Conservation (phyloP, 23 red algal species). For the Gracilaria gracilis region DNA sequence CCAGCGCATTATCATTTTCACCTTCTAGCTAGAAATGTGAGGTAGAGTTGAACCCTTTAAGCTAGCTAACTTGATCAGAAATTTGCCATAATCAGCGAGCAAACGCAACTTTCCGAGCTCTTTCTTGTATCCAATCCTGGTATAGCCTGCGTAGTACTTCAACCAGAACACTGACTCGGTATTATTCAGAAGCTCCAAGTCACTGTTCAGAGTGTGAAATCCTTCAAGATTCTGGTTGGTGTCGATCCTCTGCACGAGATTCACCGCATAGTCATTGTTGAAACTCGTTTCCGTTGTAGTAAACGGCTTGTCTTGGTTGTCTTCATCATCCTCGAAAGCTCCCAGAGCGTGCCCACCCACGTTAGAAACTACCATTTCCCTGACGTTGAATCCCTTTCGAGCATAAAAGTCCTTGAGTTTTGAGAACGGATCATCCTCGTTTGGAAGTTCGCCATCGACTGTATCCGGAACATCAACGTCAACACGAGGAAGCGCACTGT, state of each 20-base stretch:
- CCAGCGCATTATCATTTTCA: too few species aligned
- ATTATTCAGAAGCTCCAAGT: constrained; percentile 37
- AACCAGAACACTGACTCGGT: constrained; percentile 26
- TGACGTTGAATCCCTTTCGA: constrained; percentile 29
- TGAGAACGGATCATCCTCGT: constrained; percentile 11
- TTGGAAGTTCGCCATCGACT: constrained; percentile 37
- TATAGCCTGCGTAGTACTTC: constrained; percentile 39
- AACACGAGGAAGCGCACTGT: not conserved
- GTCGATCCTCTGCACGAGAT: constrained; percentile 41
- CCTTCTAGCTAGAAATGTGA: too few species aligned
- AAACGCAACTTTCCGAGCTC: constrained; percentile 10
- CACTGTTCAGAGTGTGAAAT: constrained; percentile 33
- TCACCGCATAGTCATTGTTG: constrained; percentile 47
- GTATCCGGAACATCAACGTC: constrained; percentile 29
- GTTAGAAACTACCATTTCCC: constrained; percentile 50
- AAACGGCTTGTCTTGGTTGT: constrained; percentile 29
- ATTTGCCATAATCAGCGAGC: constrained; percentile 24
- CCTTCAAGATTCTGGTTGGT: constrained; percentile 16
- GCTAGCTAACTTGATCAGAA: constrained; percentile 27
- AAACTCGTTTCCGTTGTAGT: constrained; percentile 32
- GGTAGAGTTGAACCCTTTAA: constrained; percentile 22
- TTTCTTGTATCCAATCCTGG: not conserved
- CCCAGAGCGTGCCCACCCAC: constrained; percentile 53
- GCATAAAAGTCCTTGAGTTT: constrained; percentile 32
- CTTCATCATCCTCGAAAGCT: constrained; percentile 30